A percentile compares a stretch with the other conserved stretches of the same genome.
These are phyloP conservation scores for Macadamia integrifolia DNA, from an alignment of 164 flowering plant species.

Conservation along the genomic window DNA sequence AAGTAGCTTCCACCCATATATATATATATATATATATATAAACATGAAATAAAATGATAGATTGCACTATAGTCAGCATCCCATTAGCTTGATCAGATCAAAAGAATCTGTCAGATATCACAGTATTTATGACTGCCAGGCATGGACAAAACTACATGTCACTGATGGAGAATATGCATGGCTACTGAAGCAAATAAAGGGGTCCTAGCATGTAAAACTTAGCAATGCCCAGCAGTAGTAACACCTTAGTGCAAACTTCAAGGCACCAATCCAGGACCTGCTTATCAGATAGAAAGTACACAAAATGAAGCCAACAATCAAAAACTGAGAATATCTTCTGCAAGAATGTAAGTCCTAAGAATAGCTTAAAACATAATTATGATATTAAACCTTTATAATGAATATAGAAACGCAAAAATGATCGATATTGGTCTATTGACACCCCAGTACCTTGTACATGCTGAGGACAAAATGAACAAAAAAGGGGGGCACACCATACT, in stretches of 20 bases:
- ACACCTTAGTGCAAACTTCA: neutral
- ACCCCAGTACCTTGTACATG: constrained; percentile 8
- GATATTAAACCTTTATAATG: constrained; percentile 10
- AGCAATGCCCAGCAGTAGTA: too few relatives aligned
- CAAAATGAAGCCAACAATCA: neutral
- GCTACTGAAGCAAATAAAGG: too few relatives aligned
- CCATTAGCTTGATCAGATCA: too few relatives aligned
- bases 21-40: too few relatives aligned
- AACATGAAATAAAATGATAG: too few relatives aligned
- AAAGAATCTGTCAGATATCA: too few relatives aligned
- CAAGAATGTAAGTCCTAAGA: neutral
- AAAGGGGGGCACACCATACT: constrained; percentile 6
- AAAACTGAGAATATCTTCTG: neutral
- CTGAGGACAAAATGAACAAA: neutral
- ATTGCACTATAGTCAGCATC: too few relatives aligned
- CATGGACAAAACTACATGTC: too few relatives aligned
- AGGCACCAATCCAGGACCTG: neutral
- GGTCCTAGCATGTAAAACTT: too few relatives aligned
- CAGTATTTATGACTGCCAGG: too few relatives aligned
- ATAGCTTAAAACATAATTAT: constrained; percentile 4
- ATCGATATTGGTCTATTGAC: constrained; percentile 5
- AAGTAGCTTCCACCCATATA: too few relatives aligned
- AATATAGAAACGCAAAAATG: constrained; percentile 18
- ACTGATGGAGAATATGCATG: too few relatives aligned
- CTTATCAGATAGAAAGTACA: neutral